Evolutionary conservation across 352 stramenopile species (phyloP).

Genomic region (Phytophthora hybrid): DNA sequence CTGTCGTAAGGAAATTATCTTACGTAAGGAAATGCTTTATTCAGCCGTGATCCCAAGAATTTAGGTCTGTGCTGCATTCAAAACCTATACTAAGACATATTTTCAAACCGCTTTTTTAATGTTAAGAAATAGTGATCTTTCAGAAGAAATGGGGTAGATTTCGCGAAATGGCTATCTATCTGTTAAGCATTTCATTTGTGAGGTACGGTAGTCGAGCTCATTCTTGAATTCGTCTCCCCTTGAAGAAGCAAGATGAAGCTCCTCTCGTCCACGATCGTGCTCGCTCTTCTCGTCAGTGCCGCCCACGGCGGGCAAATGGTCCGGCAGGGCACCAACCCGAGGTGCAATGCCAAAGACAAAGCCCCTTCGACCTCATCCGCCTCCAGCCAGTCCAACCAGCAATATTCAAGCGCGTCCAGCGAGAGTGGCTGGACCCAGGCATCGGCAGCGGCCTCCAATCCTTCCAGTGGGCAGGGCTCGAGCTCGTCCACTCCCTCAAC

Average conservation of each 20-base stretch:
- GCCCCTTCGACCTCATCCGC: slow-evolving; percentile 4
- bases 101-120: too few species aligned
- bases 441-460: slow-evolving; percentile 7
- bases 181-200: too few species aligned
- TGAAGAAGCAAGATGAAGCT: slow-evolving; percentile 32
- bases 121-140: too few species aligned
- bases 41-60: too few species aligned
- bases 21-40: too few species aligned
- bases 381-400: slow-evolving; percentile 17
- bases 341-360: slow-evolving; percentile 31
- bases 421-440: slow-evolving; percentile 19
- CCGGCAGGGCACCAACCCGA: slow-evolving; percentile 25
- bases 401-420: slow-evolving; percentile 15
- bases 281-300: slow-evolving; percentile 21
- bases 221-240: slow-evolving; percentile 18
- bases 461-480: not conserved
- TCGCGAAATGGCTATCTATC: too few species aligned
- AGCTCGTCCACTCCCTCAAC: not conserved
- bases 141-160: too few species aligned
- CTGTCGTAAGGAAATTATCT: too few species aligned
- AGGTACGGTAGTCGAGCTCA: slow-evolving; percentile 2
- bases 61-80: too few species aligned
- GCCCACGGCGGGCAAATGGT: slow-evolving; percentile 17
- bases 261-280: slow-evolving; percentile 24
- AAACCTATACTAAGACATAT: too few species aligned